Evolutionary conservation across 805 yeast genomes (phyloP).

Genomic region (Wickerhamomyces bovis): DNA sequence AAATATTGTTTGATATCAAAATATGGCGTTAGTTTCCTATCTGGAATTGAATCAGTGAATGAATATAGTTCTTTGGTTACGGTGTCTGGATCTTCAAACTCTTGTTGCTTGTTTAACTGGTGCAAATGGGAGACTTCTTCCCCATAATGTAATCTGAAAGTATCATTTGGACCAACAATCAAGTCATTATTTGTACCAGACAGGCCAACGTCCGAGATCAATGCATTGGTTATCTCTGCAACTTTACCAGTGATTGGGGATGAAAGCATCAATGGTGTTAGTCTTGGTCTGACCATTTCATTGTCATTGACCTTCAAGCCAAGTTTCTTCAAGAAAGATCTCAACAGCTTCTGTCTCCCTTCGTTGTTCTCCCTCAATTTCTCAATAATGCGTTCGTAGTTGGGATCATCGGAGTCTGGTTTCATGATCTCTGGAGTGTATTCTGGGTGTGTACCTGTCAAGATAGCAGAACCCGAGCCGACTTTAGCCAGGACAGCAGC

Average conservation of each 20-base stretch:
- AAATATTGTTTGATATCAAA: slow-evolving; percentile 62
- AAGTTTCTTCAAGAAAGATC: slow-evolving; percentile 47
- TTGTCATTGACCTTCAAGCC: slow-evolving; percentile 65
- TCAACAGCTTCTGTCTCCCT: slow-evolving; percentile 50
- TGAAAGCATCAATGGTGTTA: slow-evolving; percentile 61
- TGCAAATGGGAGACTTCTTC: slow-evolving; percentile 21
- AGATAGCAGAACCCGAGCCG: slow-evolving; percentile 71
- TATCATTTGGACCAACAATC: slow-evolving; percentile 49
- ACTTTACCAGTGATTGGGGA: slow-evolving; percentile 32
- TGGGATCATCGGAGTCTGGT: slow-evolving; percentile 24
- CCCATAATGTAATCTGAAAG: slow-evolving; percentile 43
- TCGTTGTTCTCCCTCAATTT: slow-evolving; percentile 38
- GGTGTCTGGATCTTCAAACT: slow-evolving; percentile 48
- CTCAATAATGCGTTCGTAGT: slow-evolving; percentile 31
- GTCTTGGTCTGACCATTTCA: slow-evolving; percentile 46
- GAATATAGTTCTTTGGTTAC: slow-evolving; percentile 52
- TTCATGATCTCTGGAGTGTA: slow-evolving; percentile 52
- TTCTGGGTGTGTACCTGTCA: slow-evolving; percentile 90
- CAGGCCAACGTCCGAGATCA: slow-evolving; percentile 32
- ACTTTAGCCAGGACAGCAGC: slow-evolving; percentile 65
- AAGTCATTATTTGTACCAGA: slow-evolving; percentile 30
- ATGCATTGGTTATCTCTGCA: slow-evolving; percentile 25
- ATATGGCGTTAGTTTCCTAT: slow-evolving; percentile 54
- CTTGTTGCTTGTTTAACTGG: slow-evolving; percentile 26
- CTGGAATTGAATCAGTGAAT: slow-evolving; percentile 42